Base-by-base conservation (phyloP, 305 asterid genomes). In the Solanum chacoense region DNA sequence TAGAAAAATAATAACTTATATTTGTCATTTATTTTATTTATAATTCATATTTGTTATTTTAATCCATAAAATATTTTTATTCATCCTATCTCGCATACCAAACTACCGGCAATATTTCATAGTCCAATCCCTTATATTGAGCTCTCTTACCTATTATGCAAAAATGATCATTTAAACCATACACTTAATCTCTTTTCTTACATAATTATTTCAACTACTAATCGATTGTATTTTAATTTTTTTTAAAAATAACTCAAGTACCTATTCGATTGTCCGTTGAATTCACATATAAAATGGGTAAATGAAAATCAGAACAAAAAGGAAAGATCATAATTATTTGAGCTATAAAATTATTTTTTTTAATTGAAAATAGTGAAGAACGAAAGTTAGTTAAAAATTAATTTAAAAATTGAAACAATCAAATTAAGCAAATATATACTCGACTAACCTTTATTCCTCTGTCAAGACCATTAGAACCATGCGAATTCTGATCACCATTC, bases 391-490 rank as follows among this genome's bases (percentile, higher is more conserved):
- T 73, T 74, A 79, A 79, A 69, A 71, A 71, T 71, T 28, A 12
- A 13, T 71, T 3, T 31, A 4, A 31, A 73, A 31, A 45, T 45
- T 81, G 72, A 45, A 29, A 45, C 40, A 29, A 42, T 13, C 59
- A 26, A 79, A 40, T 42, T 14, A 59, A 81, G 37, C 9, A 78
- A 81, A 45, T 28, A 63, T 45, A 50, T 50, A 63, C 38, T 29
- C 36, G 29, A 90, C 94, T 91, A 22, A 95, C 96, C 98, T 94
- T 94, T 20, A 85, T 91, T 90, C 90, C 85, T 84, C 91, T 93
- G 91, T 92, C 94, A 85, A 87, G 88, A 69, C 92, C 96, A 81
- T 90, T 88, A 35, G 94, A 92, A 65, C 92, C 95, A 85, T 88
- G 92, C 32, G 95, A 94, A 73, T 90, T 91, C 87, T 89, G 96